Conservation (phyloP, 2,329 filamentous ascomycete genomes). For the Coniochaeta hoffmannii region DNA sequence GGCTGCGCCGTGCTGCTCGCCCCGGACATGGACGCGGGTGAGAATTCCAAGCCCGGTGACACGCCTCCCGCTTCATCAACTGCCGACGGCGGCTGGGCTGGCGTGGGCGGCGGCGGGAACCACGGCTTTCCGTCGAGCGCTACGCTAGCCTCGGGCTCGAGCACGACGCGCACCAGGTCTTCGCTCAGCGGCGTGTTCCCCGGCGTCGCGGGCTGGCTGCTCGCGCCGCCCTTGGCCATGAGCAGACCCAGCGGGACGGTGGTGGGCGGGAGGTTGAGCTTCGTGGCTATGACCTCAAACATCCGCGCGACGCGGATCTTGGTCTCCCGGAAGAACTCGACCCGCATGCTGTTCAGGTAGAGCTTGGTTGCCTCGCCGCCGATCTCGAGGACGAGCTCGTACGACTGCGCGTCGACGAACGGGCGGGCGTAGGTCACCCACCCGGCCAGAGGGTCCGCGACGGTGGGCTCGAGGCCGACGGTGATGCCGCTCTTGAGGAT, state of each 20-base stretch:
- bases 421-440: constrained; percentile 79
- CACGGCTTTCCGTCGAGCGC: constrained; percentile 49
- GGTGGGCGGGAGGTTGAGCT: constrained; percentile 60
- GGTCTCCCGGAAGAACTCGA: constrained; percentile 66
- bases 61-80: constrained; percentile 14
- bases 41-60: neutral
- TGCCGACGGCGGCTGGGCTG: constrained; percentile 1
- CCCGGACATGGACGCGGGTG: neutral
- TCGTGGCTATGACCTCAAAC: constrained; percentile 74
- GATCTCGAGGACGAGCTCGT: constrained; percentile 76
- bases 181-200: constrained; percentile 64
- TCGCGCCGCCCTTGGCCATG: constrained; percentile 57
- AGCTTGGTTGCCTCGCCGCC: constrained; percentile 52
- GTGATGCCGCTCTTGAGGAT: constrained; percentile 81
- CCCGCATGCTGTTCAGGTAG: constrained; percentile 37
- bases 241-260: constrained; percentile 57
- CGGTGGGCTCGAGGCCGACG: constrained; percentile 43
- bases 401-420: constrained; percentile 67
- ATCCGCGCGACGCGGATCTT: constrained; percentile 65
- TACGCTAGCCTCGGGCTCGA: constrained; percentile 54
- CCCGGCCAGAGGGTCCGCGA: constrained; percentile 23
- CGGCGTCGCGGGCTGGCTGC: constrained; percentile 55
- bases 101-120: constrained; percentile 19
- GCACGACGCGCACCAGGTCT: constrained; percentile 56
- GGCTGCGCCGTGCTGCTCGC: constrained; percentile 12